Evolutionary conservation across 768 basidiomycete genomes (phyloP).

Genomic region (Amanita exitialis): DNA sequence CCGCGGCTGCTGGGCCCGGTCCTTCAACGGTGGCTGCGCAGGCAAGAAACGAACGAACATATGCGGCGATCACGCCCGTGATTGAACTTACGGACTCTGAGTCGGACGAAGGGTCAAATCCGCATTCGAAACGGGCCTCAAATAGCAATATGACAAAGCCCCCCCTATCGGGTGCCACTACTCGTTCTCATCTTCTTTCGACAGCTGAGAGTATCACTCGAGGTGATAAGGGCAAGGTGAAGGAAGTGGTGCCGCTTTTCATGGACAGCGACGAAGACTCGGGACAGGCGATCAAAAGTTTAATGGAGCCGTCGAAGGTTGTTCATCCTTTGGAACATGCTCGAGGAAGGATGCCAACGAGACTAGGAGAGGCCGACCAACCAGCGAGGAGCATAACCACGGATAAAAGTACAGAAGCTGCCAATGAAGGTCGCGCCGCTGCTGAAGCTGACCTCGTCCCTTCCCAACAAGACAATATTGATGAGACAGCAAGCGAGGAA

Average conservation of each 20-base stretch:
- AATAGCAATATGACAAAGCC: background rate
- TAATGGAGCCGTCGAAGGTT: background rate
- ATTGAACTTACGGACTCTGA: slow-evolving; percentile 6
- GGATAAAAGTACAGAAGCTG: background rate
- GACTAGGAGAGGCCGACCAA: no score
- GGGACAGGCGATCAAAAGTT: background rate
- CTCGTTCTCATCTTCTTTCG: background rate
- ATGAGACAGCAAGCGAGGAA: background rate
- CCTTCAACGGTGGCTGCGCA: background rate
- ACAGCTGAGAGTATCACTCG: background rate
- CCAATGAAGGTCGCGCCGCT: background rate
- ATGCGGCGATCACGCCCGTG: background rate
- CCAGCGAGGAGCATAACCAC: background rate
- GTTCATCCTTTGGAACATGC: background rate
- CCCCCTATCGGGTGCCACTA: background rate
- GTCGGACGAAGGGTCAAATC: background rate
- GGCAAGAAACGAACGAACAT: background rate
- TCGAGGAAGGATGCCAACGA: background rate
- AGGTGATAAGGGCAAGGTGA: background rate
- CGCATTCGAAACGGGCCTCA: background rate
- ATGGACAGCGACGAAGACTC: background rate
- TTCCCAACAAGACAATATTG: background rate
- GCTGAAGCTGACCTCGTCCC: background rate
- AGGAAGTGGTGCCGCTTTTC: background rate
- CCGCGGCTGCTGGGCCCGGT: background rate